These are phyloP conservation scores for Emergomyces africanus DNA, from an alignment of 2,329 filamentous ascomycete genomes.

Conservation along the genomic window DNA sequence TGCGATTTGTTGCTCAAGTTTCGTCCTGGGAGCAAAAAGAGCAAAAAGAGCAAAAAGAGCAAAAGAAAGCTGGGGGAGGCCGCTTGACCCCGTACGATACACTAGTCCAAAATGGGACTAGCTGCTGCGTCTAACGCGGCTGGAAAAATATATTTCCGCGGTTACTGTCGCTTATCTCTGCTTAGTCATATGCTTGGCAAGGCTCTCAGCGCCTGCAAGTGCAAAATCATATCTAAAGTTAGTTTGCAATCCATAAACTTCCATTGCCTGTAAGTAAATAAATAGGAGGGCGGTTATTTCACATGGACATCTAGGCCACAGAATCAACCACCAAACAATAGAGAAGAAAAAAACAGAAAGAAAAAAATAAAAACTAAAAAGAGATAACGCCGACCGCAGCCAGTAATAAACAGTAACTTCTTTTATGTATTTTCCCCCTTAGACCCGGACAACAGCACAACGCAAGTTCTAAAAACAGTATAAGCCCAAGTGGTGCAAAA, in stretches of 20 bases:
- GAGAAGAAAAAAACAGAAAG: too few relatives aligned
- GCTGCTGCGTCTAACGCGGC: background rate
- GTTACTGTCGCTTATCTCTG: background rate
- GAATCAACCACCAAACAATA: slow-evolving; percentile 8
- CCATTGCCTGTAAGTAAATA: background rate
- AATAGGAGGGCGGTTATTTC: too few relatives aligned
- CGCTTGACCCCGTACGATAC: slow-evolving; percentile 1
- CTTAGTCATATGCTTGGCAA: background rate
- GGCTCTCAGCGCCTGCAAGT: background rate
- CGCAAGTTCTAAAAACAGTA: background rate
- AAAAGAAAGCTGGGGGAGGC: background rate
- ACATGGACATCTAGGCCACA: background rate
- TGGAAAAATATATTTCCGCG: slow-evolving; percentile 1
- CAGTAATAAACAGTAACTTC: background rate
- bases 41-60: too few relatives aligned
- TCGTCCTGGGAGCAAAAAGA: too few relatives aligned
- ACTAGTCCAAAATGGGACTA: slow-evolving; percentile 3
- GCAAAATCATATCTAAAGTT: background rate
- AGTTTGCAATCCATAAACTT: background rate
- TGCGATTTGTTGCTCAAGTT: too few relatives aligned
- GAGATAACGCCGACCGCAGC: slow-evolving; percentile 33
- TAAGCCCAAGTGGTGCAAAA: background rate
- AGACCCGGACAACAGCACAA: slow-evolving; percentile 21
- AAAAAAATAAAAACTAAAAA: too few relatives aligned
- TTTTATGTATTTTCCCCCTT: slow-evolving; percentile 22